Percentiles rank a stretch among this genome's conserved stretches.
These are phyloP conservation scores for Fraxinus pennsylvanica DNA, from an alignment of 257 asterid species.

Conservation along the genomic window DNA sequence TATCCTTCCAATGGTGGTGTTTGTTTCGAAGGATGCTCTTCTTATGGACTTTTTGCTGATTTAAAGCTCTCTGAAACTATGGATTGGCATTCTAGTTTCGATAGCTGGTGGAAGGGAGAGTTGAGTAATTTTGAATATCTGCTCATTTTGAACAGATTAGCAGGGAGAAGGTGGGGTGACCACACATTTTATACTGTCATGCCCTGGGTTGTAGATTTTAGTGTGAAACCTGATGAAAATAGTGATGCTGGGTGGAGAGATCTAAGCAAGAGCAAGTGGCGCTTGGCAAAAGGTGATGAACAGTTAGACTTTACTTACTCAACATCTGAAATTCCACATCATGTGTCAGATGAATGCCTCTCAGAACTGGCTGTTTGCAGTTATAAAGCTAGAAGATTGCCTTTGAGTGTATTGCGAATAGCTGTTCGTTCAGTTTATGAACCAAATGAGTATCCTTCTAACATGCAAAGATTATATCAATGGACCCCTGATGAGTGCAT, in stretches of 20 bases:
- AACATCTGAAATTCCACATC: conserved; percentile 95
- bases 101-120: conserved; percentile 90
- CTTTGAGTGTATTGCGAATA: conserved; percentile 69
- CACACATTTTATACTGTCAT: conserved; percentile 76
- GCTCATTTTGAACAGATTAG: conserved; percentile 73
- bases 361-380: conserved; percentile 99
- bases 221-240: conserved; percentile 71
- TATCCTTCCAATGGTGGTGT: conserved; percentile 32
- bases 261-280: conserved; percentile 96
- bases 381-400: conserved; percentile 95
- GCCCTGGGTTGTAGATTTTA: conserved; percentile 97
- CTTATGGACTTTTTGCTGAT: conserved; percentile 65
- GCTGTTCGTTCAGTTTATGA: conserved; percentile 99
- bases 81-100: conserved; percentile 73
- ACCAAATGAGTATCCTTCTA: conserved; percentile 97
- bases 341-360: conserved; percentile 94
- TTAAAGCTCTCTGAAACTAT: conserved; percentile 49
- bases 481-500: conserved; percentile 99
- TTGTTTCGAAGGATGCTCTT: conserved; percentile 57
- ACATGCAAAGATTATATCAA: conserved; percentile 91
- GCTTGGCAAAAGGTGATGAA: conserved; percentile 95
- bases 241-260: conserved; percentile 84
- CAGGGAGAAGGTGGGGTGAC: conserved; percentile 99
- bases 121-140: conserved; percentile 90
- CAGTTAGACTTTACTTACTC: conserved; percentile 97